Evolutionary conservation across 352 stramenopile genomes (phyloP), one percentile per base, ranked within the genome.

Genomic region (Globisporangium mamillatum): DNA sequence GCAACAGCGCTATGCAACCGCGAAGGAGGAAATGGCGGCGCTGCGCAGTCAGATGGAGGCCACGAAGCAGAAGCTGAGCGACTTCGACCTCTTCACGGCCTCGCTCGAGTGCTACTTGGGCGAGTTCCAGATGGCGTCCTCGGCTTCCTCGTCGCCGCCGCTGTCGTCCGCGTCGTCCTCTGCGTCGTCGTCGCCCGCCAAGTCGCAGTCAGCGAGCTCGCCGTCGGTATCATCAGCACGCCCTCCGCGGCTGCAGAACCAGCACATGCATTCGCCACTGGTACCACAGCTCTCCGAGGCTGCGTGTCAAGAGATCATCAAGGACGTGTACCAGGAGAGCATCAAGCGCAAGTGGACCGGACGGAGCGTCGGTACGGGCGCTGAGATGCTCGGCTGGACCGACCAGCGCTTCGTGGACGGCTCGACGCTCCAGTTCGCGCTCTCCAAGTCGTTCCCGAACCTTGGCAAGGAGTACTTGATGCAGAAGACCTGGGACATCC

Each of bases 361-460:
- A 4, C 36, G 65, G 20, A 55, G 29, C 36, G 57, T 70, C 4
- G 63, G 65, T 22, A 55, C 65, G 9, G 65, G 65, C 12, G 48
- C 57, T 7, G 58, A 62, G 24, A 66, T 70, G 65, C 59, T 70
- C 52, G 65, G 65, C 25, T 70, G 65, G 65, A 66, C 44, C 18
- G 65, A 70, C 52, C 46, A 66, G 50, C 65, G 65, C 29, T 70
- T 56, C 18, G 65, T 70, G 9, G 65, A 70, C 36, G 65, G 65
- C 48, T 27, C 14, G 32, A 70, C 58, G 48, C 59, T 70, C 25
- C 65, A 70, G 20, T 70, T 70, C 38, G 36, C 65, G 58, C 57
- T 70, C 36, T 53, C 46, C 22, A 70, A 70, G 36, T 22, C 52
- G 52, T 70, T 66, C 58, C 46, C 29, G 22, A 18, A 50, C 29